Percentiles rank a stretch among this genome's conserved stretches.
phyloP scores from a whole-genome alignment of 1,139 yeast species.

The Saccharomycopsis hybrid region DNA sequence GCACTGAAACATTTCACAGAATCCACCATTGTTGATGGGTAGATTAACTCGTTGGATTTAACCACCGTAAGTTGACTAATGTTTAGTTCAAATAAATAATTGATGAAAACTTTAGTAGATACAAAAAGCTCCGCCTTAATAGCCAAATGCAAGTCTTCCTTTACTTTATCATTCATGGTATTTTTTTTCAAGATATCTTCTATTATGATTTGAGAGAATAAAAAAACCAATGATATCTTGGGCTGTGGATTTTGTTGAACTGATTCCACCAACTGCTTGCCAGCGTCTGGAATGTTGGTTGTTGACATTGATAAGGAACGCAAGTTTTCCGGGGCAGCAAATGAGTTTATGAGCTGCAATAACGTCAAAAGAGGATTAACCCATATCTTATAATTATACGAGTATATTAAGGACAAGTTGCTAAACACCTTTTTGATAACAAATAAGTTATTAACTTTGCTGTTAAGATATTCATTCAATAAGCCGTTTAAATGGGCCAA shows the following conservation, averaged over 20 bases:
- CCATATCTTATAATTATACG: slow-evolving; percentile 28
- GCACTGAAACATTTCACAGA: slow-evolving; percentile 8
- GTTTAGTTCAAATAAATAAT: slow-evolving; percentile 19
- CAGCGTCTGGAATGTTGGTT: not conserved
- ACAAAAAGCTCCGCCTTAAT: slow-evolving; percentile 30
- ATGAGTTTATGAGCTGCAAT: slow-evolving; percentile 10
- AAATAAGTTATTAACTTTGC: slow-evolving; percentile 25
- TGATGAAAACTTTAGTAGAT: slow-evolving; percentile 23
- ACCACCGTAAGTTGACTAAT: slow-evolving; percentile 9
- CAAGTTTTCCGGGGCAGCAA: not conserved
- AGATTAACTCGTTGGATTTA: not conserved
- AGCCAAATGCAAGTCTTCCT: slow-evolving; percentile 30
- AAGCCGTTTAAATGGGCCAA: slow-evolving; percentile 25
- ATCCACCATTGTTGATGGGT: not conserved
- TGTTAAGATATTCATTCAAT: slow-evolving; percentile 12
- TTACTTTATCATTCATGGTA: slow-evolving; percentile 25
- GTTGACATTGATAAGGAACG: not conserved
- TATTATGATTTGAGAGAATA: slow-evolving; percentile 44
- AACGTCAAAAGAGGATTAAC: slow-evolving; percentile 34
- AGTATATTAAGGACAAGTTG: slow-evolving; percentile 45
- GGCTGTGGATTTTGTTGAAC: not conserved
- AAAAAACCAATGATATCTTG: slow-evolving; percentile 27
- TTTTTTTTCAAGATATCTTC: slow-evolving; percentile 45
- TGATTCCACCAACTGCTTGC: not conserved
- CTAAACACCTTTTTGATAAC: slow-evolving; percentile 44